phyloP scores from a whole-genome alignment of 768 basidiomycete genomes.

The Sutorius australiensis region DNA sequence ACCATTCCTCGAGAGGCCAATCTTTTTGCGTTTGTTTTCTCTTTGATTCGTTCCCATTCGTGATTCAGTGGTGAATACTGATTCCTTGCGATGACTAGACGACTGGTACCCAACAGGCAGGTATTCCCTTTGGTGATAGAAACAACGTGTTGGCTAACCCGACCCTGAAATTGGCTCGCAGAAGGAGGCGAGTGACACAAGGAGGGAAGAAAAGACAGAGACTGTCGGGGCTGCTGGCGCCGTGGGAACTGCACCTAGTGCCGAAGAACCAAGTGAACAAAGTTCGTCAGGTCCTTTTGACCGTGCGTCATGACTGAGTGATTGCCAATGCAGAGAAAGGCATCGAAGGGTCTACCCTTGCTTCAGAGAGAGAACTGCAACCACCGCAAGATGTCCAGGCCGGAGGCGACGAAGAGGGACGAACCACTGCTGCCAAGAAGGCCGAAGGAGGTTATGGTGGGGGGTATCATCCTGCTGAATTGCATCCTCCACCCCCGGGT shows the following conservation, averaged over 20 bases:
- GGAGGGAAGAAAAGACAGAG: background rate
- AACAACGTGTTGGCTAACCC: background rate
- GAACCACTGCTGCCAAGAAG: background rate
- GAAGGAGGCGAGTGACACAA: background rate
- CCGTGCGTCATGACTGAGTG: background rate
- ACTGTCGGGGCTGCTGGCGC: background rate
- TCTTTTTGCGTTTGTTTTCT: background rate
- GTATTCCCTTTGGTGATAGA: background rate
- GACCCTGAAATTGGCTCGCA: background rate
- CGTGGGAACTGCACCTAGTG: background rate
- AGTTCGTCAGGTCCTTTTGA: conserved; percentile 5
- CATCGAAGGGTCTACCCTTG: background rate
- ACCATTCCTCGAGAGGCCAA: background rate
- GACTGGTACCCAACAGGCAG: background rate
- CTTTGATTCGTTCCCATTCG: background rate
- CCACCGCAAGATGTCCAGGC: background rate
- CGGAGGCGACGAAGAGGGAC: conserved; percentile 1
- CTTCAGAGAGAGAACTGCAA: background rate
- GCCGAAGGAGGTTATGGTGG: conserved; percentile 8
- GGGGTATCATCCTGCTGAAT: conserved; percentile 27
- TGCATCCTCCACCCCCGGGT: conserved; percentile 27
- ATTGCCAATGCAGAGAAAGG: background rate
- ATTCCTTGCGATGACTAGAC: conserved; percentile 2
- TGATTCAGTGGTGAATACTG: background rate
- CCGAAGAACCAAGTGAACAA: background rate